phyloP scores from a whole-genome alignment of 306 rosid genomes.

The Echinosophora koreensis region DNA sequence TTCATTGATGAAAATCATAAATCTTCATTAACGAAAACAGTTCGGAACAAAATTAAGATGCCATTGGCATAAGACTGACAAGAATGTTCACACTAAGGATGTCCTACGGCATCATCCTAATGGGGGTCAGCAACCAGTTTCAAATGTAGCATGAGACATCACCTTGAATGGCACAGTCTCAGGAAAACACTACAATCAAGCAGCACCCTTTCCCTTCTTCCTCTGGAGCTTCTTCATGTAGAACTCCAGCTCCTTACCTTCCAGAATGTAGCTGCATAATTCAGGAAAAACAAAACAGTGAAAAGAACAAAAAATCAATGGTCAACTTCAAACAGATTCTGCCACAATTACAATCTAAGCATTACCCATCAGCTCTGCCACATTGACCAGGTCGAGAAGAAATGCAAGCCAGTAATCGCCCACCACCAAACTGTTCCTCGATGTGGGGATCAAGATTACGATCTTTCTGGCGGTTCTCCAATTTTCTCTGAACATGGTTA shows the following conservation, averaged over 20 bases:
- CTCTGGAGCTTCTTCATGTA: slow-evolving; percentile 58
- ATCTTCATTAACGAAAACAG: background rate
- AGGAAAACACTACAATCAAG: slow-evolving; percentile 38
- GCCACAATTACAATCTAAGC: background rate
- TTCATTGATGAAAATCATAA: slow-evolving; percentile 29
- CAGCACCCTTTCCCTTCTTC: slow-evolving; percentile 64
- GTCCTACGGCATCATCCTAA: slow-evolving; percentile 14
- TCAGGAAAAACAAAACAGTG: background rate
- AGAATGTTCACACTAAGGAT: background rate
- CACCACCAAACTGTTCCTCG: slow-evolving; percentile 59
- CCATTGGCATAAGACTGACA: slow-evolving; percentile 1
- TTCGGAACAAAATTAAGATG: slow-evolving; percentile 26
- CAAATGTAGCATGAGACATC: slow-evolving; percentile 9
- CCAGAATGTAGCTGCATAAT: slow-evolving; percentile 52
- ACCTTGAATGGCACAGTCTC: background rate
- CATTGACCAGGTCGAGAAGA: slow-evolving; percentile 65
- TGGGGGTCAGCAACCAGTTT: background rate
- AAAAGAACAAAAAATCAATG: background rate
- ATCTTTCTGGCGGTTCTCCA: slow-evolving; percentile 59
- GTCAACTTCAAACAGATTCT: background rate
- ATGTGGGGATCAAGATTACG: slow-evolving; percentile 53
- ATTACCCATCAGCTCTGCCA: slow-evolving; percentile 62
- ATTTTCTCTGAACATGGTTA: slow-evolving; percentile 53
- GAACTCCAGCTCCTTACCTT: slow-evolving; percentile 61
- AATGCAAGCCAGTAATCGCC: slow-evolving; percentile 56